phyloP scores from a whole-genome alignment of 2,329 filamentous ascomycete species.

The Ophiosphaerella herpotricha region DNA sequence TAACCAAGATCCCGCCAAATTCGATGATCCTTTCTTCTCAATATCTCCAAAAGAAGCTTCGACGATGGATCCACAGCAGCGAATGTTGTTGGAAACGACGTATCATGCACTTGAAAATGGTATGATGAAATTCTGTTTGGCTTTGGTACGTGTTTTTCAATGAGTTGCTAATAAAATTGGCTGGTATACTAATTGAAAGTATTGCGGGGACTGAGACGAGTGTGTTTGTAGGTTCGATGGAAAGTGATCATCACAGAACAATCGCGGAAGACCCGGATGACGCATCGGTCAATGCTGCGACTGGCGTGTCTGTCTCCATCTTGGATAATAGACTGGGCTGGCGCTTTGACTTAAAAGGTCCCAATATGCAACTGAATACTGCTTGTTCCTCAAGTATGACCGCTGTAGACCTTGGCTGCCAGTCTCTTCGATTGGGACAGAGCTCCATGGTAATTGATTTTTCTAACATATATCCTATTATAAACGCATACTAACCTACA shows the following conservation, averaged over 20 bases:
- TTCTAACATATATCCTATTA: too few species aligned
- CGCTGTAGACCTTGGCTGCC: conserved; percentile 16
- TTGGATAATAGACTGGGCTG: conserved; percentile 19
- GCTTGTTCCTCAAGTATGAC: conserved; percentile 23
- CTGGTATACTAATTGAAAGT: conserved; percentile 6
- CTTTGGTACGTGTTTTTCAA: too few species aligned
- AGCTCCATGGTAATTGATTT: conserved; percentile 1
- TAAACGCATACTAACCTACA: neutral
- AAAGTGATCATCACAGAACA: conserved; percentile 6
- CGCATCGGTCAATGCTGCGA: neutral
- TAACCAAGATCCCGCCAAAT: conserved; percentile 13
- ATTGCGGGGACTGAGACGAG: conserved; percentile 5
- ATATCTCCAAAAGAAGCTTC: neutral
- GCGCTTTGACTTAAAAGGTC: conserved; percentile 25
- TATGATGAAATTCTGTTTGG: neutral
- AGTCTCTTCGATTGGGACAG: conserved; percentile 1
- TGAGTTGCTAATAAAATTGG: neutral
- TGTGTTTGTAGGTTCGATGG: conserved; percentile 7
- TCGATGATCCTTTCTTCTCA: conserved; percentile 1
- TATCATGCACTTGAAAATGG: conserved; percentile 29
- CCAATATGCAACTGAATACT: conserved; percentile 24
- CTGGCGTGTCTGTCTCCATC: conserved; percentile 5
- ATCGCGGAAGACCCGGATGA: conserved; percentile 21
- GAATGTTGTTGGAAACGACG: conserved; percentile 21
- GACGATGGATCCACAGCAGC: conserved; percentile 20